These are phyloP conservation scores for Coelastrella sp. DNA, from an alignment of 139 green algal species.

Conservation along the genomic window DNA sequence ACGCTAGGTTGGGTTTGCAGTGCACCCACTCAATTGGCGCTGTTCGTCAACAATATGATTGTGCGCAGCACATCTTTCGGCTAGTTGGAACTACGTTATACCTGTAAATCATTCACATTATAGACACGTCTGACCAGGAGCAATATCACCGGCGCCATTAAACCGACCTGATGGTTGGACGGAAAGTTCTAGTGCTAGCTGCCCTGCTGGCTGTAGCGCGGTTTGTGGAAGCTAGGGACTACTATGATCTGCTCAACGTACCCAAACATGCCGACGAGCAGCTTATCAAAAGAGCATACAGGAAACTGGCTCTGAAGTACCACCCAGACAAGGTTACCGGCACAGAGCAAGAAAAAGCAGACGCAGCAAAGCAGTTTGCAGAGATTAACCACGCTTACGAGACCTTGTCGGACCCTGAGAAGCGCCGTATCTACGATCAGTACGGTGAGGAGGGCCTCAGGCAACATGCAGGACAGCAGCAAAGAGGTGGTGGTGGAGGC, in stretches of 20 bases:
- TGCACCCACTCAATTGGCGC: neutral
- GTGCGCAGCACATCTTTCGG: no score
- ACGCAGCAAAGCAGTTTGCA: slow-evolving; percentile 93
- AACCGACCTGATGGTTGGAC: slow-evolving; percentile 5
- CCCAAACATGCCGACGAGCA: slow-evolving; percentile 80
- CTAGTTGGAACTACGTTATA: no score
- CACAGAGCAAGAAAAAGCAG: slow-evolving; percentile 87
- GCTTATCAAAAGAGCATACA: slow-evolving; percentile 95
- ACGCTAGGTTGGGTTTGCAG: no score
- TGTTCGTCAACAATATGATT: neutral
- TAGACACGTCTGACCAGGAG: no score
- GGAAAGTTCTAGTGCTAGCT: slow-evolving; percentile 5
- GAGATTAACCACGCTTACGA: slow-evolving; percentile 98
- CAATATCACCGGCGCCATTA: no score
- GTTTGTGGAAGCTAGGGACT: slow-evolving; percentile 67
- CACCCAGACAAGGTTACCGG: slow-evolving; percentile 86
- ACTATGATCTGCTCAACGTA: slow-evolving; percentile 93
- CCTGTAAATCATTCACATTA: no score
- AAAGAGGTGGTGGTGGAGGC: slow-evolving; percentile 51
- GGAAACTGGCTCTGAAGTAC: slow-evolving; percentile 97
- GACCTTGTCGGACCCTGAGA: slow-evolving; percentile 91
- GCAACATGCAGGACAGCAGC: slow-evolving; percentile 77
- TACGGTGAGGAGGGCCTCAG: slow-evolving; percentile 98
- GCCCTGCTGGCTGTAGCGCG: neutral
- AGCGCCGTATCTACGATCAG: slow-evolving; percentile 95